Conservation (phyloP, 495 filamentous ascomycete genomes). For the Trichoderma gamsii region DNA sequence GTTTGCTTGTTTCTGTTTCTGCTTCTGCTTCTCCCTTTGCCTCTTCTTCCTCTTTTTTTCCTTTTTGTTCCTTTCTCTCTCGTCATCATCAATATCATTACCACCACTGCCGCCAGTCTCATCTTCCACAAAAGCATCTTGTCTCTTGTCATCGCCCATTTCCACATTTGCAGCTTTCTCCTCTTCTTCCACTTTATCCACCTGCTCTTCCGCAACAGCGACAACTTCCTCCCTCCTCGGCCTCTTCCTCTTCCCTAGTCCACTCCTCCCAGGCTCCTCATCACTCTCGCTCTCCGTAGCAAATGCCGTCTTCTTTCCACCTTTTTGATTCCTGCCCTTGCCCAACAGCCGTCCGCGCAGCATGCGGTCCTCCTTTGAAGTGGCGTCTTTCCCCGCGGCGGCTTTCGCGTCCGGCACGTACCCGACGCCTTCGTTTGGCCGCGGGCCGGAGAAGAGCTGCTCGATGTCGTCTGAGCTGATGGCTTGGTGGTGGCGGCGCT, state of each 20-base stretch:
- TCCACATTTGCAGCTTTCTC: background rate
- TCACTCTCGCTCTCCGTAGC: constrained; percentile 39
- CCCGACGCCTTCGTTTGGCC: constrained; percentile 1
- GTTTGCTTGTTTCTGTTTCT: background rate
- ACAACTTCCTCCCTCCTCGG: background rate
- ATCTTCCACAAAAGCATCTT: background rate
- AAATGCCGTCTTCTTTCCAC: background rate
- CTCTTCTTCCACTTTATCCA: constrained; percentile 16
- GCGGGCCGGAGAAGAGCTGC: constrained; percentile 8
- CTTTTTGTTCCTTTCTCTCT: constrained; percentile 46
- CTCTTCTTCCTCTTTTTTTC: constrained; percentile 48
- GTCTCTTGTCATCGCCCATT: background rate
- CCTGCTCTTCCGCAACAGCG: background rate
- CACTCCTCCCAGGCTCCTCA: constrained; percentile 56
- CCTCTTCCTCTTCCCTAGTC: constrained; percentile 33
- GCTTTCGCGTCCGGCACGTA: background rate
- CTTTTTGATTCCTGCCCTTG: constrained; percentile 15
- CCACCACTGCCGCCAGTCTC: constrained; percentile 4
- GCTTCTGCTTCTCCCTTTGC: constrained; percentile 26
- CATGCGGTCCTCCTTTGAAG: background rate
- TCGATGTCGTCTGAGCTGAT: constrained; percentile 2
- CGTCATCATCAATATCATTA: constrained; percentile 16
- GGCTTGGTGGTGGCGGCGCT: background rate
- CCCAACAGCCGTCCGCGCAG: constrained; percentile 31
- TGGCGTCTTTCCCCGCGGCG: background rate